phyloP scores from a whole-genome alignment of 768 basidiomycete species.

The Porphyrellus cyaneotinctus region DNA sequence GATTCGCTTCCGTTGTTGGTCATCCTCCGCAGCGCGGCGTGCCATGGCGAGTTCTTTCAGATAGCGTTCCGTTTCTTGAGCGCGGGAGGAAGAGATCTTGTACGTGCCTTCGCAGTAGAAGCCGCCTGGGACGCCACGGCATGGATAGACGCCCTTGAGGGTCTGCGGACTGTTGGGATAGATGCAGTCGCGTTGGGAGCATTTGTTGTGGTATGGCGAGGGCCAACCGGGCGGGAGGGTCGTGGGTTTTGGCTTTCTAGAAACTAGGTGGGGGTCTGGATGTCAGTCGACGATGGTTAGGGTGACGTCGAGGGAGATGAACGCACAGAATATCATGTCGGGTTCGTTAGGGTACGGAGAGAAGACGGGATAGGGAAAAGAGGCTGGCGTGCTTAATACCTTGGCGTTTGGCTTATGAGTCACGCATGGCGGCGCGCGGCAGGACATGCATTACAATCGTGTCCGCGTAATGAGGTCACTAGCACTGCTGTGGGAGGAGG shows the following conservation, averaged over 20 bases:
- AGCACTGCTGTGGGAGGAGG: slow-evolving; percentile 10
- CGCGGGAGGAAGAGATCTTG: slow-evolving; percentile 31
- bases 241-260: slow-evolving; percentile 27
- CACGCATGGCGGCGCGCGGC: slow-evolving; percentile 15
- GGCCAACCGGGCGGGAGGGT: slow-evolving; percentile 33
- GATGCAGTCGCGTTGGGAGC: slow-evolving; percentile 31
- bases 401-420: slow-evolving; percentile 21
- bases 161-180: slow-evolving; percentile 31
- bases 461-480: slow-evolving; percentile 29
- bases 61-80: slow-evolving; percentile 32
- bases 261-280: slow-evolving; percentile 16
- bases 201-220: slow-evolving; percentile 36
- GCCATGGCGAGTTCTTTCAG: slow-evolving; percentile 25
- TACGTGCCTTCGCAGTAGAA: slow-evolving; percentile 35
- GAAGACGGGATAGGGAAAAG: background rate
- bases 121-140: slow-evolving; percentile 32
- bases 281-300: background rate
- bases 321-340: slow-evolving; percentile 30
- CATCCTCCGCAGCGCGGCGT: slow-evolving; percentile 26
- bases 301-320: background rate
- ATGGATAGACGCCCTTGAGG: slow-evolving; percentile 30
- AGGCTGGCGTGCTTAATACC: slow-evolving; percentile 13
- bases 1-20: slow-evolving; percentile 31
- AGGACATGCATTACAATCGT: slow-evolving; percentile 33
- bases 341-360: slow-evolving; percentile 14